Base-by-base conservation (phyloP, 495 filamentous ascomycete genomes). In the Tricharina praecox region DNA sequence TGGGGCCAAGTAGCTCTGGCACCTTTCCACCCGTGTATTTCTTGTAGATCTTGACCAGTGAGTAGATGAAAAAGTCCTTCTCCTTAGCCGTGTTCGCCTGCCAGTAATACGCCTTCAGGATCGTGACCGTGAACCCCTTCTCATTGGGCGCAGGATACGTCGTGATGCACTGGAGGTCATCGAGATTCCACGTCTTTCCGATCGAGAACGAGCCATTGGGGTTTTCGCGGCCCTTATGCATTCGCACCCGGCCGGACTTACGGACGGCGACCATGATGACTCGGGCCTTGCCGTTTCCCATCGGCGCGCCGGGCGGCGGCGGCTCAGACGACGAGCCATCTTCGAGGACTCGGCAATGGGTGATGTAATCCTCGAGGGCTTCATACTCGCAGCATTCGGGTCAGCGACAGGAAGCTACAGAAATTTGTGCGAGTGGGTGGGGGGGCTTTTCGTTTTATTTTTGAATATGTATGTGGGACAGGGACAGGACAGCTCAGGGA, bases 151-250 rank as follows among this genome's bases (percentile, higher is more conserved):
- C 69, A 9, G 67, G 73, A 58, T 77, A 93, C 2, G 84, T 90
- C 63, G 88, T 77, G 47, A 97, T 81, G 20, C 70, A 68, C 5
- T 70, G 70, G 26, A 97, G 66, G 55, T 96, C 88, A 59, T 95
- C 86, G 45, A 97, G 69, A 60, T 81, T 78, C 90, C 90, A 97
- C 2, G 87, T 95, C 65, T 97, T 97, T 33, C 90, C 90, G 55
- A 97, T 95, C 4, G 90, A 95, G 64, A 93, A 97, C 3, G 82
- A 74, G 23, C 85, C 83, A 65, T 95, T 93, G 35, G 71, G 70
- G 62, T 97, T 97, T 62, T 97, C 92, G 51, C 92, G 77, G 41
- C 84, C 86, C 63, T 97, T 97, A 68, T 96, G 90, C 69, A 97
- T 76, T 45, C 86, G 82, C 51, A 97, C 86, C 49, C 85, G 74